These are phyloP conservation scores for Pseudocercospora vitis DNA, from an alignment of 2,329 filamentous ascomycete genomes.

Conservation along the genomic window DNA sequence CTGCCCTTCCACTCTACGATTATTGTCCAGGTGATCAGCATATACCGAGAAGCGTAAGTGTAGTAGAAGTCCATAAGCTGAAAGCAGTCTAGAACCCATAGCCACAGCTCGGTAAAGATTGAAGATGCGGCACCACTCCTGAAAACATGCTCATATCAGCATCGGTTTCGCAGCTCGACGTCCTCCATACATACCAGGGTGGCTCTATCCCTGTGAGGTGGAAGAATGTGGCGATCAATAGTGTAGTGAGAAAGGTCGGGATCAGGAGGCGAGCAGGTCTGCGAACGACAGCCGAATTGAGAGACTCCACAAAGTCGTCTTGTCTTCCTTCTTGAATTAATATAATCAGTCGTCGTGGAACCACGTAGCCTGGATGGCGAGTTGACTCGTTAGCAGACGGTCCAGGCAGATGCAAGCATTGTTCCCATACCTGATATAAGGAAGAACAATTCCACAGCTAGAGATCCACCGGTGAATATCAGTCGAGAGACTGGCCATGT, in stretches of 20 bases:
- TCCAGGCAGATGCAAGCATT: no score
- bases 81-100: constrained; percentile 58
- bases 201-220: constrained; percentile 45
- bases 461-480: constrained; percentile 63
- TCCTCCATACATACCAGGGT: constrained; percentile 18
- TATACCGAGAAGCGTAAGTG: constrained; percentile 22
- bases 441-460: constrained; percentile 57
- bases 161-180: neutral
- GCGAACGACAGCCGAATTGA: constrained; percentile 52
- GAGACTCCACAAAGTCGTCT: constrained; percentile 41
- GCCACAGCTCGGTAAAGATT: constrained; percentile 52
- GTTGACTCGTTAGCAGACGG: no score
- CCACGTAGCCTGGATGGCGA: constrained; percentile 50
- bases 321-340: constrained; percentile 33
- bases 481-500: constrained; percentile 59
- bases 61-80: constrained; percentile 30
- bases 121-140: constrained; percentile 35
- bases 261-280: constrained; percentile 51
- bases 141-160: neutral
- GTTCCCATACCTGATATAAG: constrained; percentile 56
- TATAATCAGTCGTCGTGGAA: constrained; percentile 44
- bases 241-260: constrained; percentile 56
- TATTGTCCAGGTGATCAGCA: constrained; percentile 55
- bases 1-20: constrained; percentile 65
- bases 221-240: constrained; percentile 54